Conservation (phyloP, 1,284 basidiomycete genomes). For the Acaromyces ingoldii region DNA sequence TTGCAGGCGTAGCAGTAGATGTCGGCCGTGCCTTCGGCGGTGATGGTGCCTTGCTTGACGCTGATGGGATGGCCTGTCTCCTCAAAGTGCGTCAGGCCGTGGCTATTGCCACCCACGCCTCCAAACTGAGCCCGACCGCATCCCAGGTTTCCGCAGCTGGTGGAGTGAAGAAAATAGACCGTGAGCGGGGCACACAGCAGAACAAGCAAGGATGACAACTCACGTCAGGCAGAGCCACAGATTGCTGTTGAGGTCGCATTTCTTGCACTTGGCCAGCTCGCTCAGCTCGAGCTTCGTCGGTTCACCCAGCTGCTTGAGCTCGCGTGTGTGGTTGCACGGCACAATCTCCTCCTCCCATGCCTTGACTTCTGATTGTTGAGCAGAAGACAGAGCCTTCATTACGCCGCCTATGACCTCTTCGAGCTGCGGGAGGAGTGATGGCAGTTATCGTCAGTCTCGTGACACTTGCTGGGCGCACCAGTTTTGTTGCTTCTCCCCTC, state of each 20-base stretch:
- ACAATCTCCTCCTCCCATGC: conserved; percentile 95
- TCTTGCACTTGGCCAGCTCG: conserved; percentile 24
- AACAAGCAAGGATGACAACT: no score
- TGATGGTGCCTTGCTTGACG: conserved; percentile 95
- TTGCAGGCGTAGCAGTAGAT: conserved; percentile 92
- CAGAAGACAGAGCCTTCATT: conserved; percentile 77
- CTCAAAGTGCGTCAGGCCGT: conserved; percentile 77
- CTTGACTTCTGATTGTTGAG: conserved; percentile 87
- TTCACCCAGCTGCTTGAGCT: conserved; percentile 60
- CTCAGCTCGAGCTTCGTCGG: conserved; percentile 28
- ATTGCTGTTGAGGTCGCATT: conserved; percentile 57
- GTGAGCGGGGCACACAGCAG: no score
- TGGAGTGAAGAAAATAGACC: no score
- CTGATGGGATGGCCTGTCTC: conserved; percentile 73
- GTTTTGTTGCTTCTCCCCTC: conserved; percentile 4
- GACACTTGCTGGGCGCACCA: not conserved
- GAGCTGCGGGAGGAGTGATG: conserved; percentile 21
- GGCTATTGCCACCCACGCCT: conserved; percentile 79
- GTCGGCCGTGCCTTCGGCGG: conserved; percentile 86
- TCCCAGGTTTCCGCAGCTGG: conserved; percentile 85
- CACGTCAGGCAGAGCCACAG: conserved; percentile 90
- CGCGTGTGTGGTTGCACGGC: conserved; percentile 79
- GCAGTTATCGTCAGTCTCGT: not conserved
- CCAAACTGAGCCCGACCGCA: conserved; percentile 87
- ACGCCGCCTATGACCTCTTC: conserved; percentile 62